phyloP scores from a whole-genome alignment of 352 stramenopile genomes.

The Globisporangium heterothallicum region DNA sequence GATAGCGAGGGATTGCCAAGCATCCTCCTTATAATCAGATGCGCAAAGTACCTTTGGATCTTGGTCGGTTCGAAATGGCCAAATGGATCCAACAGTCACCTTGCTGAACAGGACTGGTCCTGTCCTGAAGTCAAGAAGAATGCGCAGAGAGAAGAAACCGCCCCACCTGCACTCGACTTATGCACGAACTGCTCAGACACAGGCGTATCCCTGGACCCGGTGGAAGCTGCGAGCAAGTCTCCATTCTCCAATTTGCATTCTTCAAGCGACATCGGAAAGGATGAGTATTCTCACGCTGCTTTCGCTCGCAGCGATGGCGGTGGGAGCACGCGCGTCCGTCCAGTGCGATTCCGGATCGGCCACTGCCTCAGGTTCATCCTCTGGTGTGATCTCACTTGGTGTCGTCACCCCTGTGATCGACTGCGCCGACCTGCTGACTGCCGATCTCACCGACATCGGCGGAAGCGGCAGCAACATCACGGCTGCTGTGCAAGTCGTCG shows the following conservation, averaged over 20 bases:
- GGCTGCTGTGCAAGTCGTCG: not conserved
- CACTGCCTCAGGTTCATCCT: not conserved
- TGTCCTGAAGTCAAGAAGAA: too few species aligned
- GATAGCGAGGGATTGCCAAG: not conserved
- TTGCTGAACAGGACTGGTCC: not conserved
- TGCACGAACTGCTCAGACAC: too few species aligned
- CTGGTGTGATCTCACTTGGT: not conserved
- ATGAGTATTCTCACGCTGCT: not conserved
- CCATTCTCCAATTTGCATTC: not conserved
- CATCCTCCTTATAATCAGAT: not conserved
- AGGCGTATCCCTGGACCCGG: too few species aligned
- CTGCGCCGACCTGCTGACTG: not conserved
- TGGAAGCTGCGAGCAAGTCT: not conserved
- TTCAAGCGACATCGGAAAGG: not conserved
- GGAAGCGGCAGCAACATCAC: conserved; percentile 1
- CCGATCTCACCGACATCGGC: not conserved
- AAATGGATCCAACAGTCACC: not conserved
- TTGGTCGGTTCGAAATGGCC: not conserved
- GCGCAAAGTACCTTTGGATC: not conserved
- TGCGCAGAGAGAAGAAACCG: too few species aligned
- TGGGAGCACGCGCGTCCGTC: too few species aligned
- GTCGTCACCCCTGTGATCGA: conserved; percentile 1
- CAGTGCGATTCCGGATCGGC: not conserved
- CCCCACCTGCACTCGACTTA: too few species aligned
- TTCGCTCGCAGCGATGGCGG: not conserved